Conservation (phyloP, 495 filamentous ascomycete genomes). For the Penicillium waksmanii region DNA sequence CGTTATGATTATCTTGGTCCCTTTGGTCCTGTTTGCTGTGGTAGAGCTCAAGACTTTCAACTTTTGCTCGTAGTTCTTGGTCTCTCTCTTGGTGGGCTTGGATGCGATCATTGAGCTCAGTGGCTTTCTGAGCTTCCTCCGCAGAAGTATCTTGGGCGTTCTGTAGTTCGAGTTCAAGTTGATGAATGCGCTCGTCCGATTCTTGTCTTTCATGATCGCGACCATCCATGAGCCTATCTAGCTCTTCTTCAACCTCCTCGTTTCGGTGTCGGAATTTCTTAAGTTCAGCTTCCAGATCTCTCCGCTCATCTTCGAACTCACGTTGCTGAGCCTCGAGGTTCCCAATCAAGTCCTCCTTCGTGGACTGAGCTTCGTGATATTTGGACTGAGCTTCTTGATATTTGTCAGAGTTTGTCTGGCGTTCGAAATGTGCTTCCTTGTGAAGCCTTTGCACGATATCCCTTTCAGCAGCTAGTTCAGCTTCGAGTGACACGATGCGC, state of each 20-base stretch:
- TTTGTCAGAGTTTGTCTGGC: conserved; percentile 66
- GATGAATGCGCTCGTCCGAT: conserved; percentile 67
- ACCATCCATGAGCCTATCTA: conserved; percentile 81
- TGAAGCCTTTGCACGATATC: conserved; percentile 59
- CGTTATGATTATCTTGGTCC: conserved; percentile 55
- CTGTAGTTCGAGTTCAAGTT: conserved; percentile 72
- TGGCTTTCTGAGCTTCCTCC: conserved; percentile 59
- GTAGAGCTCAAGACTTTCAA: conserved; percentile 53
- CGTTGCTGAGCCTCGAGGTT: conserved; percentile 91
- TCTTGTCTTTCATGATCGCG: conserved; percentile 76
- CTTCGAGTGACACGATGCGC: conserved; percentile 78
- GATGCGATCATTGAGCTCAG: conserved; percentile 41
- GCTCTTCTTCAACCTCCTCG: conserved; percentile 88
- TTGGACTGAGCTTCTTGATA: conserved; percentile 75
- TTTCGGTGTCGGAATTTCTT: conserved; percentile 71
- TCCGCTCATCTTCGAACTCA: conserved; percentile 85
- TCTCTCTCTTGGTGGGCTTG: conserved; percentile 14
- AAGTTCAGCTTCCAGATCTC: conserved; percentile 77
- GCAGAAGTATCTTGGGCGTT: conserved; percentile 57
- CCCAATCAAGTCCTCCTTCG: conserved; percentile 89
- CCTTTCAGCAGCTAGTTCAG: conserved; percentile 71
- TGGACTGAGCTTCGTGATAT: conserved; percentile 82
- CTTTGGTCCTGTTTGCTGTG: conserved; percentile 49
- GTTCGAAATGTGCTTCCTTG: conserved; percentile 66
- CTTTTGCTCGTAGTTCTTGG: conserved; percentile 32